Evolutionary conservation across 2,329 filamentous ascomycete species (phyloP), one percentile per base, ranked within the genome.

Genomic region (Diaporthe sp.): DNA sequence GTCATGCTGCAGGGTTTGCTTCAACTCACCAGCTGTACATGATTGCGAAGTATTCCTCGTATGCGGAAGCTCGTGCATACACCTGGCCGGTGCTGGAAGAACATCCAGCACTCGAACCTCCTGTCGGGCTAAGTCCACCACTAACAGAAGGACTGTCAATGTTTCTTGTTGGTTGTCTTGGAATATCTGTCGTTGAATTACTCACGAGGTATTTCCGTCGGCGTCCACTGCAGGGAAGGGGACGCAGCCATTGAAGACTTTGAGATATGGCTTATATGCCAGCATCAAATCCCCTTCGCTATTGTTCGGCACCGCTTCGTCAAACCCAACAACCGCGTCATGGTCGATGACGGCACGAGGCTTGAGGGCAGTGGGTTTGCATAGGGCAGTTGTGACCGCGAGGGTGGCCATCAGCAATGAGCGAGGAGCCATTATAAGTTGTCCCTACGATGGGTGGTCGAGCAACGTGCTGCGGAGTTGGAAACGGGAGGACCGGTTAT

Each of bases 161-260:
- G 19, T 7, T 6, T n/a, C 10, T 15, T 7, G 4, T 30, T 9
- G 17, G 3, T 10, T 10, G 30, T 25, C 13, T 22, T 27, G 6
- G 17, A 22, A n/a, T 22, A 13, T 3, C 19, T 22, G 17, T 12
- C 8, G 12, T 6, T 7, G 3, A 19, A 50, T 8, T 15, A 78
- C 84, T 74, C 80, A 91, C 90, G 86, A 84, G 19, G 88, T 91
- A 77, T 92, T 85, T 3, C 91, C 91, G 0, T 82, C 80, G 0
- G 85, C 85, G 75, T 92, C 88, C 1, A 92, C 90, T 1, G 88
- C 90, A 0, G 90, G 90, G 79, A 90, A 92, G 0, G 90, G 89
- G 17, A 92, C 90, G 75, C 90, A 92, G 65, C 91, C 90, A 77
- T 89, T 89, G 37, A 85, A 84, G 10, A 92, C 87, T 22, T 89